Evolutionary conservation across 2,329 filamentous ascomycete species (phyloP), one percentile per base, ranked within the genome.

Genomic region (Akanthomyces lecanii): DNA sequence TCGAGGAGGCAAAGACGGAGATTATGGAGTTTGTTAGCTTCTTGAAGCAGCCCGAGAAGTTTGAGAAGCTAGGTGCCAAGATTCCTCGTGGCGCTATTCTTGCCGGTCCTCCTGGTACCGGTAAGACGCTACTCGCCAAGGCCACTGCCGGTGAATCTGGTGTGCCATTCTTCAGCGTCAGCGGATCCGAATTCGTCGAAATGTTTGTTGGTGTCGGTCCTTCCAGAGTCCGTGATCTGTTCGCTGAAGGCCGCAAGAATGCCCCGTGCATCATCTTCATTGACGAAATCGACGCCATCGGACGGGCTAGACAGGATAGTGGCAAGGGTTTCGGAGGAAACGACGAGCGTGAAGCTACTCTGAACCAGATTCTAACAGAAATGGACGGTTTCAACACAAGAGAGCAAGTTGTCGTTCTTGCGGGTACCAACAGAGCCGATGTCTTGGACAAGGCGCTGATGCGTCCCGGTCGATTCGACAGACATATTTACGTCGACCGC

Each of bases 11-110:
- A 63, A 99, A 99, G 83, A 82, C 88, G 63, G 95, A 99, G 77
- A 99, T 99, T 69, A 97, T 98, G 92, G 95, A 99, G 77, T 99
- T 99, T 71, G 95, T 99, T 69, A 93, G 90, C 74, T 99, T 99
- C 82, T 79, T 99, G 66, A 94, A 97, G 81, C 90, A 95, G 71
- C 95, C 95, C 0, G 90, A 92, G 70, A 88, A 90, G 67, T 99
- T 97, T 78, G 89, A 97, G 78, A 91, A 90, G 75, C 86, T 99
- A 21, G 95, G 95, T 70, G 95, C 95, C 66, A 99, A 99, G 82
- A 99, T 99, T 60, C 95, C 95, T 44, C 91, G 95, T 67, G 95
- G 95, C 71, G 95, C 95, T 55, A 97, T 99, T 74, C 84, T 99
- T 33, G 96, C 94, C 65, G 95, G 95, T n/a, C 95, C 95, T 60